Percentiles rank a stretch among this genome's conserved stretches.
Conservation (phyloP, 345 rosid species). For the Bruguiera parviflora region DNA sequence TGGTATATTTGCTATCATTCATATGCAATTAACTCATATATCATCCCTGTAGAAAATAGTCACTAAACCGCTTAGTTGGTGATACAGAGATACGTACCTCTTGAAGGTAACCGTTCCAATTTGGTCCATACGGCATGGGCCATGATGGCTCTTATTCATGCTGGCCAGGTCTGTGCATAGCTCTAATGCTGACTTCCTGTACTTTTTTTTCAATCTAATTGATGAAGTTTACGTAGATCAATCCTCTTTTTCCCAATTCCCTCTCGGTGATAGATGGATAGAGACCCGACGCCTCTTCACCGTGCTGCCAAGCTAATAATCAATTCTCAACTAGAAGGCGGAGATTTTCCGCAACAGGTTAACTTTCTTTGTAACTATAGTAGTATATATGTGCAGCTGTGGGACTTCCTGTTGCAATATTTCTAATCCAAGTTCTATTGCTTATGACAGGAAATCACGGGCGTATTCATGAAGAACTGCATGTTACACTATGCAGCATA, state of each 20-base stretch:
- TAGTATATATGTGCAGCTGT: too few species aligned
- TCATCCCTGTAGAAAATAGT: too few species aligned
- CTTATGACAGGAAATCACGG: slow-evolving; percentile 4
- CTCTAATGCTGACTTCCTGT: too few species aligned
- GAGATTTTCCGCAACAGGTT: slow-evolving; percentile 38
- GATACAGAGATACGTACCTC: slow-evolving; percentile 43
- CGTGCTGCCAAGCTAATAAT: slow-evolving; percentile 29
- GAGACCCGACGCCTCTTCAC: slow-evolving; percentile 36
- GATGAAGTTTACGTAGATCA: too few species aligned
- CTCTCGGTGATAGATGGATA: slow-evolving; percentile 12
- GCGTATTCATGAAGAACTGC: slow-evolving; percentile 18
- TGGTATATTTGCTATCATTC: slow-evolving; percentile 22
- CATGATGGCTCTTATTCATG: slow-evolving; percentile 52
- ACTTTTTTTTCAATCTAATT: not conserved
- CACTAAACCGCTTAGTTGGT: not conserved
- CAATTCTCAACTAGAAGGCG: slow-evolving; percentile 31
- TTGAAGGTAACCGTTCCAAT: slow-evolving; percentile 42
- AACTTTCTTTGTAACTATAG: not conserved
- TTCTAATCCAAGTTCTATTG: not conserved
- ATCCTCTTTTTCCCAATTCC: not conserved
- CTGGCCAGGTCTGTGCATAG: slow-evolving; percentile 38
- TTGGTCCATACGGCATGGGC: slow-evolving; percentile 62
- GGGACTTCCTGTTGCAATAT: not conserved
- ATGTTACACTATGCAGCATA: slow-evolving; percentile 11
- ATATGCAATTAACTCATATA: too few species aligned